Evolutionary conservation across 352 stramenopile species (phyloP).

Genomic region (Phytophthora ramorum): DNA sequence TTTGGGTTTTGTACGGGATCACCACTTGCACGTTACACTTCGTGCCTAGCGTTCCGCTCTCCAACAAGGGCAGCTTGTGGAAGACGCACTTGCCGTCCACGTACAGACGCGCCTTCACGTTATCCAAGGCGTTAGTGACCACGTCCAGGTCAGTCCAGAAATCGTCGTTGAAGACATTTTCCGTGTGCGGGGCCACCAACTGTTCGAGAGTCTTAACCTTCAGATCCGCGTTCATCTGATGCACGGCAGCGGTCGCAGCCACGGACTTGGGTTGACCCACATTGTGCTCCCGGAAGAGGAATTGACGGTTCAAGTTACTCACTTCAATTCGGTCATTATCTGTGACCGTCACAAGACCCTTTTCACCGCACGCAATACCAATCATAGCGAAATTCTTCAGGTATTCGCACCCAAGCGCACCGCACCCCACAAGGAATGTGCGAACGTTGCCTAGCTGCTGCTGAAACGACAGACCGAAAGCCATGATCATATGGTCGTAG

Average conservation of each 20-base stretch:
- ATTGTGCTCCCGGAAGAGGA: slow-evolving; percentile 89
- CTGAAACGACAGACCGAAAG: slow-evolving; percentile 78
- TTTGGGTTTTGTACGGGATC: slow-evolving; percentile 89
- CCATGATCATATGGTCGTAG: slow-evolving; percentile 84
- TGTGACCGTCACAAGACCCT: slow-evolving; percentile 83
- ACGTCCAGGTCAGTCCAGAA: slow-evolving; percentile 91
- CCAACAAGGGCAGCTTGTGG: slow-evolving; percentile 96
- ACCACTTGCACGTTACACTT: slow-evolving; percentile 97
- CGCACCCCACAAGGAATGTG: slow-evolving; percentile 87
- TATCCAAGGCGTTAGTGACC: slow-evolving; percentile 99
- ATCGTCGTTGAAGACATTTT: slow-evolving; percentile 83
- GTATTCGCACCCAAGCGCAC: slow-evolving; percentile 85
- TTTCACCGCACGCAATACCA: slow-evolving; percentile 75
- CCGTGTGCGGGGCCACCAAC: slow-evolving; percentile 78
- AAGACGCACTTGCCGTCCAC: slow-evolving; percentile 99
- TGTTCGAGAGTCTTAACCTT: slow-evolving; percentile 88
- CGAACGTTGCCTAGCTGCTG: slow-evolving; percentile 67
- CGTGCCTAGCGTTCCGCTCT: slow-evolving; percentile 98
- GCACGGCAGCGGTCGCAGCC: slow-evolving; percentile 77
- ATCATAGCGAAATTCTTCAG: slow-evolving; percentile 91
- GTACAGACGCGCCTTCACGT: slow-evolving; percentile 97
- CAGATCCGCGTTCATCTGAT: slow-evolving; percentile 75
- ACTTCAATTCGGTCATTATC: slow-evolving; percentile 91
- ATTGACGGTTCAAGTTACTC: slow-evolving; percentile 89
- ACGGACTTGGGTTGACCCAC: slow-evolving; percentile 87